Percentiles rank a stretch among this genome's conserved stretches.
phyloP scores from a whole-genome alignment of 108 stramenopile species.

The Cyclotella choctawhatcheeana region DNA sequence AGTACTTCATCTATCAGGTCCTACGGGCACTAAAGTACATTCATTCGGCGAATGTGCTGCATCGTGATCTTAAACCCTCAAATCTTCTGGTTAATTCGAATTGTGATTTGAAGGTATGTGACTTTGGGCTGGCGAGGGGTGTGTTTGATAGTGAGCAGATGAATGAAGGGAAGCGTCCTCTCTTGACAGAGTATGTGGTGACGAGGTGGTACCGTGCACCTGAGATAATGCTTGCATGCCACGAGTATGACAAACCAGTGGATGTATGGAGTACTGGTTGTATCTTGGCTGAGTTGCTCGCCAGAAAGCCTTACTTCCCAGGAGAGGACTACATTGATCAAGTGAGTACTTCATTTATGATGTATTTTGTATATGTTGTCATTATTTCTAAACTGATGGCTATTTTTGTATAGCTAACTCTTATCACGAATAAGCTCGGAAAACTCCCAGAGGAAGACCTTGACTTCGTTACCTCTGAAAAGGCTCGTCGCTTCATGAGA shows the following conservation, averaged over 20 bases:
- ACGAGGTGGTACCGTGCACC: constrained; percentile 90
- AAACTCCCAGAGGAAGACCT: constrained; percentile 91
- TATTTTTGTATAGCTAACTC: constrained; percentile 70
- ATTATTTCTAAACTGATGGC: neutral
- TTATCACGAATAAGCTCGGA: constrained; percentile 90
- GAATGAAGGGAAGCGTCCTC: constrained; percentile 59
- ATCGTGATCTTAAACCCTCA: constrained; percentile 88
- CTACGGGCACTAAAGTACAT: constrained; percentile 86
- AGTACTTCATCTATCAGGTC: constrained; percentile 84
- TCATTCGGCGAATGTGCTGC: constrained; percentile 73
- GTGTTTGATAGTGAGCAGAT: constrained; percentile 61
- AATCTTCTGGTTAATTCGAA: constrained; percentile 78
- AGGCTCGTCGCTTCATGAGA: constrained; percentile 91
- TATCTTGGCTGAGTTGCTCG: constrained; percentile 70
- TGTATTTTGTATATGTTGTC: neutral
- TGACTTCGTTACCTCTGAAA: constrained; percentile 93
- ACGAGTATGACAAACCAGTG: constrained; percentile 80
- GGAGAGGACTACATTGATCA: constrained; percentile 96
- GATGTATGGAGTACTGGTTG: constrained; percentile 89
- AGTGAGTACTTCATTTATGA: constrained; percentile 59
- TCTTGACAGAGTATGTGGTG: constrained; percentile 90
- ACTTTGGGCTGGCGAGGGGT: constrained; percentile 84
- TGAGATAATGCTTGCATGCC: constrained; percentile 81
- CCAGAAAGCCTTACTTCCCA: constrained; percentile 62
- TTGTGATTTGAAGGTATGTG: constrained; percentile 75